phyloP scores from a whole-genome alignment of 495 filamentous ascomycete genomes.

The Lasiosphaeris hirsuta region DNA sequence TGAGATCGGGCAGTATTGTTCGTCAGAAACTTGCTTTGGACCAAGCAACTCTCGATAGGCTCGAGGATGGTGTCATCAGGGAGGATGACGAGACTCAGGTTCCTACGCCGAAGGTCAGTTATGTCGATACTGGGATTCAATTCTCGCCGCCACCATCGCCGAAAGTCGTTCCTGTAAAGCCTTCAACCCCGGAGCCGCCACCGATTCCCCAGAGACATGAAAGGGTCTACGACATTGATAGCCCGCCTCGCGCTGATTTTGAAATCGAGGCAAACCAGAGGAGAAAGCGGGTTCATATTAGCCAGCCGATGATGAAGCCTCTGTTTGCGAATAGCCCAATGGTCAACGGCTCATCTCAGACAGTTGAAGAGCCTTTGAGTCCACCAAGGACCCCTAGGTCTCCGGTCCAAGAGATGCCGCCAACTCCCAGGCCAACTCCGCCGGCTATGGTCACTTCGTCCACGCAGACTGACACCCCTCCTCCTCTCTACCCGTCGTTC shows the following conservation, averaged over 20 bases:
- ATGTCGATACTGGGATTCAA: slow-evolving; percentile 75
- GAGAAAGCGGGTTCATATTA: slow-evolving; percentile 57
- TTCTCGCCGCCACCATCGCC: slow-evolving; percentile 80
- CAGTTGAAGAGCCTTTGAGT: slow-evolving; percentile 61
- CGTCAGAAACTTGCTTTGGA: slow-evolving; percentile 47
- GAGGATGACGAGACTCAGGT: slow-evolving; percentile 44
- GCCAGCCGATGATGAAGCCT: slow-evolving; percentile 39
- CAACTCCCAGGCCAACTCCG: slow-evolving; percentile 25
- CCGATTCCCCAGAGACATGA: slow-evolving; percentile 28
- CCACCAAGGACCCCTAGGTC: slow-evolving; percentile 65
- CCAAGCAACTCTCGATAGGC: slow-evolving; percentile 45
- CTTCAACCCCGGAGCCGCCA: slow-evolving; percentile 39
- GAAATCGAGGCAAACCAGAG: slow-evolving; percentile 71
- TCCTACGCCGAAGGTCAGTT: slow-evolving; percentile 33
- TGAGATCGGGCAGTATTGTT: slow-evolving; percentile 46
- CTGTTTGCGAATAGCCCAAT: slow-evolving; percentile 42
- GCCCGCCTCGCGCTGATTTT: slow-evolving; percentile 42
- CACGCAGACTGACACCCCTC: slow-evolving; percentile 62
- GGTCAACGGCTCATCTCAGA: slow-evolving; percentile 73
- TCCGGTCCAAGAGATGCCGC: slow-evolving; percentile 33
- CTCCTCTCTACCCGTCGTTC: slow-evolving; percentile 29
- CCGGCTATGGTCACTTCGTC: slow-evolving; percentile 46
- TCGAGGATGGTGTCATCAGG: slow-evolving; percentile 47
- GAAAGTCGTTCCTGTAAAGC: slow-evolving; percentile 38
- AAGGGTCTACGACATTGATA: slow-evolving; percentile 37